Evolutionary conservation across 1,139 yeast genomes (phyloP).

Genomic region (Yamadazyma atmosphaerica): DNA sequence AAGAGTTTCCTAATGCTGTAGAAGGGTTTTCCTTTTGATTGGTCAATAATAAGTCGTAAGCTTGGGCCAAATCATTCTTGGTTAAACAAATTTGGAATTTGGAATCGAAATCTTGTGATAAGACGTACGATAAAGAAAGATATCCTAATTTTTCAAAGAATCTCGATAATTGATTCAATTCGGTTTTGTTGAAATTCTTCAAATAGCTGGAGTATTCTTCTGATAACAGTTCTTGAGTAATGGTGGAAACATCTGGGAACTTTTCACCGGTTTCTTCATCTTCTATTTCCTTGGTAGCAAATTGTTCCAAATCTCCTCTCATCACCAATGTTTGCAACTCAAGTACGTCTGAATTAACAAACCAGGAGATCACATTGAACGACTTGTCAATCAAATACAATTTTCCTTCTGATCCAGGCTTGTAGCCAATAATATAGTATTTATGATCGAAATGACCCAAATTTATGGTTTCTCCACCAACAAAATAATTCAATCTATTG

Average conservation of each 20-base stretch:
- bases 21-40: slow-evolving; percentile 53
- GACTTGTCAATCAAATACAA: slow-evolving; percentile 91
- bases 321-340: slow-evolving; percentile 94
- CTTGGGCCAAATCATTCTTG: slow-evolving; percentile 67
- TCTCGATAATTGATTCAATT: slow-evolving; percentile 79
- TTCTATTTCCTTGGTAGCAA: slow-evolving; percentile 28
- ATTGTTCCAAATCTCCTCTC: slow-evolving; percentile 79
- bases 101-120: slow-evolving; percentile 84
- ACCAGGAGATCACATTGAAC: slow-evolving; percentile 79
- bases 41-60: slow-evolving; percentile 65
- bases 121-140: slow-evolving; percentile 74
- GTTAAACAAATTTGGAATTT: slow-evolving; percentile 67
- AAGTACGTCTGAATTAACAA: slow-evolving; percentile 77
- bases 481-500: slow-evolving; percentile 88
- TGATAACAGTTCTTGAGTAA: slow-evolving; percentile 64
- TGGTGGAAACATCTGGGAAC: slow-evolving; percentile 49
- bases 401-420: slow-evolving; percentile 79
- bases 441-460: slow-evolving; percentile 91
- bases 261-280: slow-evolving; percentile 45
- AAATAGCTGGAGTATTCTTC: slow-evolving; percentile 48
- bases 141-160: slow-evolving; percentile 93
- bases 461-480: slow-evolving; percentile 91
- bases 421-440: slow-evolving; percentile 84
- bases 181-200: slow-evolving; percentile 59
- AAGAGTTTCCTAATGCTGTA: slow-evolving; percentile 32